These are phyloP conservation scores for Cytospora chrysosperma DNA, from an alignment of 2,329 filamentous ascomycete species.

Conservation along the genomic window DNA sequence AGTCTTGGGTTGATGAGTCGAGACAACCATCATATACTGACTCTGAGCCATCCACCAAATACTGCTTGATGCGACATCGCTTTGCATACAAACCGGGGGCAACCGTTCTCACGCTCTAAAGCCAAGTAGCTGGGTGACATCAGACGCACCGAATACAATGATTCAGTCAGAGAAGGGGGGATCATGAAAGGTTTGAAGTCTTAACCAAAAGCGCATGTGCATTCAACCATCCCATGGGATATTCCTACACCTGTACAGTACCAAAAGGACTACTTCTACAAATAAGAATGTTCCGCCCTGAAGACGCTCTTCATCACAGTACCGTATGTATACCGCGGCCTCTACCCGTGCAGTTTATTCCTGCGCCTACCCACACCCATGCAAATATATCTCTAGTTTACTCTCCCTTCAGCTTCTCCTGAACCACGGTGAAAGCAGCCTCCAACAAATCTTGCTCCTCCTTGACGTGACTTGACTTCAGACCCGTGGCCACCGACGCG, in stretches of 20 bases:
- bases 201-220: conserved; percentile 12
- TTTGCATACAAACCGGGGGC: no score
- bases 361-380: not conserved
- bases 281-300: conserved; percentile 16
- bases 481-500: conserved; percentile 88
- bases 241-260: conserved; percentile 16
- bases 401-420: conserved; percentile 70
- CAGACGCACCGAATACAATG: not conserved
- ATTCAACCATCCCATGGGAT: conserved; percentile 20
- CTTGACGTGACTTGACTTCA: conserved; percentile 84
- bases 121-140: not conserved
- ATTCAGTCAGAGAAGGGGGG: not conserved
- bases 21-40: not conserved
- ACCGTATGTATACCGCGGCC: not conserved
- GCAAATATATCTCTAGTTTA: conserved; percentile 33
- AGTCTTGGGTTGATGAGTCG: not conserved
- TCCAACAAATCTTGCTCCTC: conserved; percentile 85
- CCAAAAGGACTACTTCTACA: conserved; percentile 17
- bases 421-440: conserved; percentile 61
- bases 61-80: not conserved
- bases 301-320: conserved; percentile 8
- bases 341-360: not conserved
- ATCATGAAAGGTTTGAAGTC: not conserved
- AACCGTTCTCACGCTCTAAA: no score
- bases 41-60: not conserved